These are phyloP conservation scores for Clavariopsis aquatica DNA, from an alignment of 495 filamentous ascomycete genomes.

Conservation along the genomic window DNA sequence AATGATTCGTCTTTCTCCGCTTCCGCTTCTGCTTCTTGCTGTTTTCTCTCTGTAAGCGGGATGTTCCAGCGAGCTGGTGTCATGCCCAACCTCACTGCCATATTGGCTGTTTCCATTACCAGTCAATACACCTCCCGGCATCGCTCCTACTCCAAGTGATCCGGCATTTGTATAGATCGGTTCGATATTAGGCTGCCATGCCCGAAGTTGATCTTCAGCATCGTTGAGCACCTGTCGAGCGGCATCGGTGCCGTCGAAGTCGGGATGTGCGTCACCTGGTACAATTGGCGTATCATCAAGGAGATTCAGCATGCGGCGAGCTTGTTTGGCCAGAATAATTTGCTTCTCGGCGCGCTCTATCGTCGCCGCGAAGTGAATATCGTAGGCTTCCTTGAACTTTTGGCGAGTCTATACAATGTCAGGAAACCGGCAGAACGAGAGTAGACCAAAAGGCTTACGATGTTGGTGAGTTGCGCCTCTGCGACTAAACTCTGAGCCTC, in stretches of 20 bases:
- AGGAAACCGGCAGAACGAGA: conserved; percentile 2
- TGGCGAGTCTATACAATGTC: conserved; percentile 61
- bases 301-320: conserved; percentile 77
- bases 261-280: conserved; percentile 72
- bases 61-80: conserved; percentile 27
- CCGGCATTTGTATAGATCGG: conserved; percentile 52
- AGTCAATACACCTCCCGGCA: conserved; percentile 31
- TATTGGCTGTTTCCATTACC: conserved; percentile 11
- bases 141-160: conserved; percentile 40
- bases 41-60: conserved; percentile 35
- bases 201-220: conserved; percentile 80
- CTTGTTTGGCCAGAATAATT: conserved; percentile 85
- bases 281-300: conserved; percentile 91
- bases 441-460: conserved; percentile 55
- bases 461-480: conserved; percentile 93
- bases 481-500: conserved; percentile 95
- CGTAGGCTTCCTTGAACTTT: conserved; percentile 92
- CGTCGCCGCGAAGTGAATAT: conserved; percentile 77
- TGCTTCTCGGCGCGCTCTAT: conserved; percentile 98
- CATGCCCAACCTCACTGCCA: conserved; percentile 29
- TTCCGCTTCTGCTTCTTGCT: conserved; percentile 33
- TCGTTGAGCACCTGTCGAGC: conserved; percentile 88
- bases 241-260: conserved; percentile 63
- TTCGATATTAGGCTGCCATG: conserved; percentile 66
- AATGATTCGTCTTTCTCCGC: conserved; percentile 19